Percentiles rank a stretch among this genome's conserved stretches.
Evolutionary conservation across 192 early-diverging fungal species (phyloP).

Genomic region (Backusella tarrabulga): DNA sequence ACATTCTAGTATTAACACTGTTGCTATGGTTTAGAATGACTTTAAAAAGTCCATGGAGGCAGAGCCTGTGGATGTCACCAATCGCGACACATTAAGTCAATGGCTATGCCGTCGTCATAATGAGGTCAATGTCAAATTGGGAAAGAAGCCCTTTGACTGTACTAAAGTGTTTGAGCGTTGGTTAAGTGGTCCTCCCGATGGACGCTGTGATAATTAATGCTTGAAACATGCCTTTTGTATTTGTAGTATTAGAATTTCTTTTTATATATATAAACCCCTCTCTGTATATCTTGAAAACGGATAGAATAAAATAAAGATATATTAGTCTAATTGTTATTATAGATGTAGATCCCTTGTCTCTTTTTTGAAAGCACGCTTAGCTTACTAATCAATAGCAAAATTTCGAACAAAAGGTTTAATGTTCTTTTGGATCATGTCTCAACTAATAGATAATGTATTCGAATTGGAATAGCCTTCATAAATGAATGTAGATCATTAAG

Average conservation of each 20-base stretch:
- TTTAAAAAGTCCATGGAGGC: slow-evolving; percentile 73
- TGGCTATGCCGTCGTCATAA: slow-evolving; percentile 98
- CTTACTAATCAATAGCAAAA: too few relatives aligned
- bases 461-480: too few relatives aligned
- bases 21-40: slow-evolving; percentile 46
- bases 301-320: too few relatives aligned
- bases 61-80: slow-evolving; percentile 75
- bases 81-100: slow-evolving; percentile 62
- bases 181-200: slow-evolving; percentile 76
- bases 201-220: slow-evolving; percentile 56
- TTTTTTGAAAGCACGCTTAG: too few relatives aligned
- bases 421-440: too few relatives aligned
- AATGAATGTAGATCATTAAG: too few relatives aligned
- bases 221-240: not conserved
- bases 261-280: too few relatives aligned
- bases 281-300: too few relatives aligned
- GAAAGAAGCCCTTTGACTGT: slow-evolving; percentile 93
- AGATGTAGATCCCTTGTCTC: too few relatives aligned
- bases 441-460: too few relatives aligned
- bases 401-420: too few relatives aligned
- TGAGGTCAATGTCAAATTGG: slow-evolving; percentile 87
- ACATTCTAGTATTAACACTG: not conserved
- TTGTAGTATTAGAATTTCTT: not conserved
- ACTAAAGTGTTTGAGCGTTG: slow-evolving; percentile 92
- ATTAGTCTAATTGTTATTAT: too few relatives aligned